Percentiles rank a stretch among this genome's conserved stretches.
phyloP scores from a whole-genome alignment of 768 basidiomycete genomes.

The Pisolithus orientalis region DNA sequence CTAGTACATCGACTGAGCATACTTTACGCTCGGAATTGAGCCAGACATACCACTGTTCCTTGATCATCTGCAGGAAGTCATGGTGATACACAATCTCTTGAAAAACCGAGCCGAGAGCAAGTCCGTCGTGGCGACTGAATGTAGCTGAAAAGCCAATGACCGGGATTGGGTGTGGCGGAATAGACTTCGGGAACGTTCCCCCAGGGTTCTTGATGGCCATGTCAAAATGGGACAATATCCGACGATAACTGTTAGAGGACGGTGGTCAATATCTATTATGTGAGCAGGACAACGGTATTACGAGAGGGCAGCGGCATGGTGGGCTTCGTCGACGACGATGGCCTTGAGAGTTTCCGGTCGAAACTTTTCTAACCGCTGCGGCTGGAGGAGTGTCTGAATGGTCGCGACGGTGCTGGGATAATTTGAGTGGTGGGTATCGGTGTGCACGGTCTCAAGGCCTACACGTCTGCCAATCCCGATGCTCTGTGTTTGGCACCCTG shows the following conservation, averaged over 20 bases:
- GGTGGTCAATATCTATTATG: conserved; percentile 2
- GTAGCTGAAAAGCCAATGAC: conserved; percentile 95
- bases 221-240: conserved; percentile 80
- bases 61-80: conserved; percentile 89
- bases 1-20: conserved; percentile 26
- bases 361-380: conserved; percentile 68
- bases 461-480: conserved; percentile 82
- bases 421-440: background rate
- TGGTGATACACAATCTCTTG: conserved; percentile 89
- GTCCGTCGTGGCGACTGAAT: conserved; percentile 85
- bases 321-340: conserved; percentile 88
- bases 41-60: conserved; percentile 68
- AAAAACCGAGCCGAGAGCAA: conserved; percentile 85
- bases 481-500: conserved; percentile 75
- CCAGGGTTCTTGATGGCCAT: conserved; percentile 53
- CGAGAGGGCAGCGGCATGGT: conserved; percentile 92
- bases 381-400: conserved; percentile 74
- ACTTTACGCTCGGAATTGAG: background rate
- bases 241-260: conserved; percentile 54
- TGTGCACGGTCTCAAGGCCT: conserved; percentile 7
- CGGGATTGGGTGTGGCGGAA: conserved; percentile 51
- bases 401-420: conserved; percentile 72
- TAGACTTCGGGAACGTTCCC: conserved; percentile 30
- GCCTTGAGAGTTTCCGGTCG: conserved; percentile 60
- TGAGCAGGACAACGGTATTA: conserved; percentile 24